Conservation (phyloP, 2,329 filamentous ascomycete species). For the Hypoxylon sp. region DNA sequence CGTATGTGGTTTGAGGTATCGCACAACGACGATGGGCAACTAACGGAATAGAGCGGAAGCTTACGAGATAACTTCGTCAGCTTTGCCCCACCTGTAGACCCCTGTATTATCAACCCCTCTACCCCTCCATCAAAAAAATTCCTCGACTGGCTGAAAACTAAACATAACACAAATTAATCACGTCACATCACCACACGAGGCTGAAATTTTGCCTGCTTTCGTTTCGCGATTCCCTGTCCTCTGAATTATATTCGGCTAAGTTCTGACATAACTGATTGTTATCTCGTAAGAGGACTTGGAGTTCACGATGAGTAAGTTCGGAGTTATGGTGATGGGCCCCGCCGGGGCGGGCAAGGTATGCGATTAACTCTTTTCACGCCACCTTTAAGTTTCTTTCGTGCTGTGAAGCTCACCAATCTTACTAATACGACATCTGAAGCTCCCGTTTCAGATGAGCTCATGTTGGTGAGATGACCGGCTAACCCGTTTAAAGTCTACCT, state of each 20-base stretch:
- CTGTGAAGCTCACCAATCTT: neutral
- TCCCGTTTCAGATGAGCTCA: neutral
- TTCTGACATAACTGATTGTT: slow-evolving; percentile 4
- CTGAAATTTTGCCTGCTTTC: slow-evolving; percentile 29
- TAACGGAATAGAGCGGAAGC: slow-evolving; percentile 15
- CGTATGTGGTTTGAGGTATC: neutral
- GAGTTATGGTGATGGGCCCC: slow-evolving; percentile 94
- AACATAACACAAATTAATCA: slow-evolving; percentile 14
- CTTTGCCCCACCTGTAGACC: slow-evolving; percentile 27
- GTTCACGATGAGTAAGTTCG: slow-evolving; percentile 88
- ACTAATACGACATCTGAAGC: slow-evolving; percentile 1
- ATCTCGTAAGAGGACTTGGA: neutral
- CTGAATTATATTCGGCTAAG: neutral
- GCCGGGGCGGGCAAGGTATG: slow-evolving; percentile 91
- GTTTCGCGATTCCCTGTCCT: slow-evolving; percentile 3
- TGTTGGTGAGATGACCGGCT: neutral
- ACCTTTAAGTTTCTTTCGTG: slow-evolving; percentile 1
- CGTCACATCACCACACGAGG: slow-evolving; percentile 39
- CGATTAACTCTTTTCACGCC: slow-evolving; percentile 27
- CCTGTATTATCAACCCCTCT: slow-evolving; percentile 27
- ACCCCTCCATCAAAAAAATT: slow-evolving; percentile 40
- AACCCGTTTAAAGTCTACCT: slow-evolving; percentile 77
- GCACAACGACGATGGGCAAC: neutral
- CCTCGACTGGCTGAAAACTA: slow-evolving; percentile 11
- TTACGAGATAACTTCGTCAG: slow-evolving; percentile 37